Evolutionary conservation across 345 rosid species (phyloP), one percentile per base, ranked within the genome.

Genomic region (Hypericum androsaemum): DNA sequence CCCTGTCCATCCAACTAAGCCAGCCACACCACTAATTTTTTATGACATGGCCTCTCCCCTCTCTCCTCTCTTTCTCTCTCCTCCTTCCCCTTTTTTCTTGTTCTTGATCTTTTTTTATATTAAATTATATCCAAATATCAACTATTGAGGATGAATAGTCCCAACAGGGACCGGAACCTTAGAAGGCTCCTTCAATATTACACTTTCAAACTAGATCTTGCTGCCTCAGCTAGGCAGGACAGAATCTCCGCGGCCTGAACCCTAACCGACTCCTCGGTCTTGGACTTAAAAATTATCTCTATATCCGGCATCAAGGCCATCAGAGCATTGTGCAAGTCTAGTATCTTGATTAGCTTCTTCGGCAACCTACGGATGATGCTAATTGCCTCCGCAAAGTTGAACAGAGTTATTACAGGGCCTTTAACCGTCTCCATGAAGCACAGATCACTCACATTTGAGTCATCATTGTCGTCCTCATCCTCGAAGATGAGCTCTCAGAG

Each of bases 301-400:
- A 90, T 80, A 41, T 87, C 98, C 1, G 92, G 89, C 58, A 76
- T 62, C 66, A 87, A 69, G 39, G 81, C 88, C 54, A 61, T 61
- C 47, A 87, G 41, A 5, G 95, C 83, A 56, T 90, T 96, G 39
- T 87, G 95, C 47, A 90, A 72, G 64, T 90, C 95, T 41, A 90
- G 66, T 53, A 84, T 90, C 80, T 90, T 90, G 62, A 90, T 87
- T 17, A 90, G 64, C 74, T 87, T 90, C 80, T 90, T 96, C 0
- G 98, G 89, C 0, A 95, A 87, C 66, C 98, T 76, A 60, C 86
- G 68, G 61, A 92, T 84, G 12, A 87, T 87, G 51, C 96, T 82
- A 7, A 90, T 76, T 0, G 98, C 98, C 49, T 90, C 96, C 0
- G 92, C 92, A 64, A 90, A 90, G 66, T 84, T 87, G 56, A 90